Conservation (phyloP, 2,329 filamentous ascomycete genomes). For the Calonectria henricotiae region DNA sequence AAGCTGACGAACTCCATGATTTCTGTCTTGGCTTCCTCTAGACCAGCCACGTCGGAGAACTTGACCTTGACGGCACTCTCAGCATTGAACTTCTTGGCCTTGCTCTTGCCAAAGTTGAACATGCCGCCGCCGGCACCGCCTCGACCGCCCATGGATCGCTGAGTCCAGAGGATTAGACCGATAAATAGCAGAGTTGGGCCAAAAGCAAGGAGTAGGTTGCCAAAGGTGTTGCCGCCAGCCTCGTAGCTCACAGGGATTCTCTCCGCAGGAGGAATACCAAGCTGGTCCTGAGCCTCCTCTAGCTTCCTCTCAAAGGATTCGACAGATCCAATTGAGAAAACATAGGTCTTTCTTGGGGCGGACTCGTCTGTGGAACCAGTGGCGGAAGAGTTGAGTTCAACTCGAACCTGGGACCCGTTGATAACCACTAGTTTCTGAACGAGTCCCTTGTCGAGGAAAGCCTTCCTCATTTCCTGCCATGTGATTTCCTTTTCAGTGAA, state of each 20-base stretch:
- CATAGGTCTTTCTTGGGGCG: slow-evolving; percentile 70
- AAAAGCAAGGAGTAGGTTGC: slow-evolving; percentile 83
- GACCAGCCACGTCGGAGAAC: slow-evolving; percentile 95
- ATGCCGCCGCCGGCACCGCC: slow-evolving; percentile 81
- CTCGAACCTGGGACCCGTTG: slow-evolving; percentile 80
- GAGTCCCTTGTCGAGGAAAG: slow-evolving; percentile 95
- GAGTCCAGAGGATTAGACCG: slow-evolving; percentile 85
- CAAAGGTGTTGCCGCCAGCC: slow-evolving; percentile 81
- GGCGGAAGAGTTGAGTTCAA: slow-evolving; percentile 85
- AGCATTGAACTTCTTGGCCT: slow-evolving; percentile 97
- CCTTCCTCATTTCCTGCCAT: slow-evolving; percentile 95
- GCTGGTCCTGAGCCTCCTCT: slow-evolving; percentile 89
- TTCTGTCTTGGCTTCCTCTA: slow-evolving; percentile 98
- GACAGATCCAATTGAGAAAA: slow-evolving; percentile 95
- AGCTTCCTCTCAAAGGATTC: slow-evolving; percentile 93
- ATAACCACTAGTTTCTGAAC: slow-evolving; percentile 94
- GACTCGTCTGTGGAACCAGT: slow-evolving; percentile 50
- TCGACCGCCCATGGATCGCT: slow-evolving; percentile 80
- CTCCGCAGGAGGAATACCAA: slow-evolving; percentile 89
- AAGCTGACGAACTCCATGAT: slow-evolving; percentile 99
- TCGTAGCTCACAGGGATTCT: slow-evolving; percentile 94
- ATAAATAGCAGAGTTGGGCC: slow-evolving; percentile 91
- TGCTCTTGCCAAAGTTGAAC: slow-evolving; percentile 96
- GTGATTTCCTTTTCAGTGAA: slow-evolving; percentile 83
- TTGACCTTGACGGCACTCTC: slow-evolving; percentile 97